Evolutionary conservation across 2,329 filamentous ascomycete genomes (phyloP), one percentile per base, ranked within the genome.

Genomic region (Bipolaris victoriae): DNA sequence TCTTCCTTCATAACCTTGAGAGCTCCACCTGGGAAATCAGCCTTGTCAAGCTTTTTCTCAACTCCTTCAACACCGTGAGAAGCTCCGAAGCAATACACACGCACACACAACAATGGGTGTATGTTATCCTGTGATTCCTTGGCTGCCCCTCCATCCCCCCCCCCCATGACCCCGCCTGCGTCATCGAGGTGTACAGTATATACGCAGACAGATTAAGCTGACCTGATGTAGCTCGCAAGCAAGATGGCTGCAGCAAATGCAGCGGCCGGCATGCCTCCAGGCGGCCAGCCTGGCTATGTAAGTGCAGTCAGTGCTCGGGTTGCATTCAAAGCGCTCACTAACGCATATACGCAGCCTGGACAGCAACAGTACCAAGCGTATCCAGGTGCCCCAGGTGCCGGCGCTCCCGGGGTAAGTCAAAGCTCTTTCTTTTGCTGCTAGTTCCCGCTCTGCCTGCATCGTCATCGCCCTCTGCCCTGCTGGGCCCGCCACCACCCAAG

Each of bases 291-390:
- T 65, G 79, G 79, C 76, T 84, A 85, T 74, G 84, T 86, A 77
- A 82, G 84, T 84, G 20, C 52, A 11, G 36, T 39, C 52, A 13
- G 36, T 39, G 15, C 7, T 50, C 41, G 49, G 51, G 57, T 41
- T 15, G 33, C 58, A 43, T 52, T 52, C 54, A 57, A 53, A 57
- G 31, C 48, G 48, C 60, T 64, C 66, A 57, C 69, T 72, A 67
- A 72, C 55, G 57, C 49, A 41, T 10, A 53, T 10, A 53, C 51
- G 43, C 52, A 80, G 78, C 78, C 78, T 63, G 76, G 78, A 49
- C 80, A 83, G 65, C 76, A 74, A 59, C 78, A 80, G 68, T 86
- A 86, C 75, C 83, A 86, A 77, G 80, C 84, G 63, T 86, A 83
- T 71, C 80, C 79, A 66, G 80, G 80, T 61, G 85, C 82, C 70